Evolutionary conservation across 441 rosid genomes (phyloP).

Genomic region (Erysimum cheiri): DNA sequence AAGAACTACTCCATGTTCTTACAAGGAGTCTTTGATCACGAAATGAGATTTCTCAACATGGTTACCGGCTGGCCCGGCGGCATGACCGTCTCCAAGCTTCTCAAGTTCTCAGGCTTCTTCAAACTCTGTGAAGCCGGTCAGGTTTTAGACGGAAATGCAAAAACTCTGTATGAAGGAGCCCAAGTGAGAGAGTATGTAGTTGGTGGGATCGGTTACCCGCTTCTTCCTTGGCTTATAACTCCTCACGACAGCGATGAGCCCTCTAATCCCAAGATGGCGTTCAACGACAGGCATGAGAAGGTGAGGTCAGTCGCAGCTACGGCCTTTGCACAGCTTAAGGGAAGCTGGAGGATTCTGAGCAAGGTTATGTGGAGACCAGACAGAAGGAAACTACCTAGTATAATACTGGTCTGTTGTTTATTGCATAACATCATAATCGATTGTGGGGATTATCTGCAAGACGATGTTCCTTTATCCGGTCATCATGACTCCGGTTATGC

Average conservation of each 20-base stretch:
- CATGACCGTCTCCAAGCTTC: constrained; percentile 72
- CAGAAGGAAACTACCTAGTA: constrained; percentile 83
- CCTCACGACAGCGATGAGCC: constrained; percentile 57
- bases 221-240: constrained; percentile 89
- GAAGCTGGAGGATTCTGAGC: constrained; percentile 93
- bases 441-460: constrained; percentile 71
- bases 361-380: constrained; percentile 99
- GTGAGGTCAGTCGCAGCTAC: constrained; percentile 74
- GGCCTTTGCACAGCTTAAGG: constrained; percentile 79
- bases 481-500: constrained; percentile 77
- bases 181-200: constrained; percentile 73
- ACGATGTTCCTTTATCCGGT: constrained; percentile 65
- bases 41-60: constrained; percentile 86
- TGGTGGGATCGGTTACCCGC: constrained; percentile 77
- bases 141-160: constrained; percentile 63
- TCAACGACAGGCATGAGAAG: constrained; percentile 61
- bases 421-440: constrained; percentile 87
- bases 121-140: constrained; percentile 69
- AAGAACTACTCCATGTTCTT: constrained; percentile 87
- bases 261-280: constrained; percentile 47
- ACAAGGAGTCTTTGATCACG: constrained; percentile 87
- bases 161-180: constrained; percentile 47
- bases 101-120: constrained; percentile 83
- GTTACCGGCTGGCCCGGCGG: constrained; percentile 97
- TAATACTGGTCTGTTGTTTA: constrained; percentile 84